Conservation (phyloP, 305 asterid genomes). For the Caryopteris hybrid region DNA sequence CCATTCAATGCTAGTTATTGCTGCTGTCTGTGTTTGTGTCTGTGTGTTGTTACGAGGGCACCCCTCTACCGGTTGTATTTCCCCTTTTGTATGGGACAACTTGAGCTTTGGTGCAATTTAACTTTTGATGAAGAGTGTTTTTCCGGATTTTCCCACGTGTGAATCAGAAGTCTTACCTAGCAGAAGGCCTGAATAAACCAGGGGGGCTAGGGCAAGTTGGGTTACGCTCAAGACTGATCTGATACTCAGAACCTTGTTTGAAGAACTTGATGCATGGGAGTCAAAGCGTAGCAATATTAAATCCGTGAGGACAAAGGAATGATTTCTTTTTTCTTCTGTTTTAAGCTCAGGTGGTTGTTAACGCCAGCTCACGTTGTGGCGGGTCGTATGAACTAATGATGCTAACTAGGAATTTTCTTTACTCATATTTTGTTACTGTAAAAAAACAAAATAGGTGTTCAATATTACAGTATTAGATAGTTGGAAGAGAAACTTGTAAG, state of each 20-base stretch:
- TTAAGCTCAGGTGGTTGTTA: background rate
- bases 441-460: conserved; percentile 34
- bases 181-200: conserved; percentile 5
- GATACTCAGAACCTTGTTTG: too few species aligned
- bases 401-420: conserved; percentile 11
- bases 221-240: background rate
- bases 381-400: background rate
- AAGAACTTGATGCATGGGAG: too few species aligned
- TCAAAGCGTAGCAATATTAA: too few species aligned
- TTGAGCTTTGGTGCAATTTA: conserved; percentile 53
- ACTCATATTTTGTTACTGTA: conserved; percentile 33
- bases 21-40: conserved; percentile 87
- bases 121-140: background rate
- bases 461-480: conserved; percentile 22
- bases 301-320: too few species aligned
- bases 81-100: conserved; percentile 82
- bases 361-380: background rate
- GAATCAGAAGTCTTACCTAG: background rate
- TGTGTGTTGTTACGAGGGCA: conserved; percentile 67
- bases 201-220: background rate
- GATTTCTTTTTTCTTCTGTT: too few species aligned
- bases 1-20: conserved; percentile 75
- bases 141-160: background rate
- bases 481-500: background rate
- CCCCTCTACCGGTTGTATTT: conserved; percentile 48